Conservation (phyloP, 805 yeast genomes). For the Kuraishia piskuri region DNA sequence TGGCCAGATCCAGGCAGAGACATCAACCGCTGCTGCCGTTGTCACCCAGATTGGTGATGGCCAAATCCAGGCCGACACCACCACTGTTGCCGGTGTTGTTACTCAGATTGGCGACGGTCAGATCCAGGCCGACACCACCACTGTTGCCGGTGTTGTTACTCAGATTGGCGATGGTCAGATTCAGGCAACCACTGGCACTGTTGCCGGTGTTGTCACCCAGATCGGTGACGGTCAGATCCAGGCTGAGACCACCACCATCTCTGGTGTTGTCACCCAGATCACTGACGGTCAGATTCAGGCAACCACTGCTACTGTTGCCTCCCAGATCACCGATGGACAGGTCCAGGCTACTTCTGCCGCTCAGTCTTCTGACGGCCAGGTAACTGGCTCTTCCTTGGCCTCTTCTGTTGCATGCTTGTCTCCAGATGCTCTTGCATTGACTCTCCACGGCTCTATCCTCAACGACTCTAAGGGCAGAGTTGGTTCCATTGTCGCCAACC, state of each 20-base stretch:
- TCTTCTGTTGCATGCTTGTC: constrained; percentile 24
- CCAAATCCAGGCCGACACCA: constrained; percentile 25
- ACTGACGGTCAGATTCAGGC: constrained; percentile 29
- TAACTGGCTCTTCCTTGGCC: constrained; percentile 8
- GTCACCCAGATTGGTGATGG: constrained; percentile 31
- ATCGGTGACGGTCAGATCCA: constrained; percentile 37
- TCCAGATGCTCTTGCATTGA: constrained; percentile 33
- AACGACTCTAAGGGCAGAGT: constrained; percentile 41
- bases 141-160: constrained; percentile 29
- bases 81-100: constrained; percentile 27
- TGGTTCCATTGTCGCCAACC: constrained; percentile 53
- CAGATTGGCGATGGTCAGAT: constrained; percentile 42
- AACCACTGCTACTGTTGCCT: constrained; percentile 19
- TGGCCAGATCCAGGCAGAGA: constrained; percentile 44
- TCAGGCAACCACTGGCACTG: constrained; percentile 30
- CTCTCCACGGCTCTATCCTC: constrained; percentile 31
- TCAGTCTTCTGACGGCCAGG: constrained; percentile 1
- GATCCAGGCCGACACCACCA: constrained; percentile 34
- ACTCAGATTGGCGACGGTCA: constrained; percentile 48
- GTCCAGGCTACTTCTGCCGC: constrained; percentile 18
- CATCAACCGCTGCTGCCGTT: constrained; percentile 22
- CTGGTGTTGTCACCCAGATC: constrained; percentile 26
- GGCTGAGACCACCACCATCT: constrained; percentile 11
- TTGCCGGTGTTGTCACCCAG: constrained; percentile 33
- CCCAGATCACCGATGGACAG: constrained; percentile 18